Base-by-base conservation (phyloP, 2,329 filamentous ascomycete species). In the Grosmannia serpens region DNA sequence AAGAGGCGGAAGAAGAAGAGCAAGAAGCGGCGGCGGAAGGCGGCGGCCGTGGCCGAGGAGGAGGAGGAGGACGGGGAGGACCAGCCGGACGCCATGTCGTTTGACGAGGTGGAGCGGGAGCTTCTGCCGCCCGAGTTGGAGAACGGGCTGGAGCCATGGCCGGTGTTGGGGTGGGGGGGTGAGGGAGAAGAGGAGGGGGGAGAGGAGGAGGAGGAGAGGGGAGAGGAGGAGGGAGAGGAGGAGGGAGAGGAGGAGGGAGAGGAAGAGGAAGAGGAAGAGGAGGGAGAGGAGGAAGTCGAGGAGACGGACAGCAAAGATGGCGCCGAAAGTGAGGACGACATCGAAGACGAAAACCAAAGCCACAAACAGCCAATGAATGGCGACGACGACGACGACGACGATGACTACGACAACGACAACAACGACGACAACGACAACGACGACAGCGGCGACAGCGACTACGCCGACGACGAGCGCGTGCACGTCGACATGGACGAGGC, bases 401-500 rank as follows among this genome's bases (percentile, higher is more conserved):
- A n/a, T 31, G 47, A 47, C 2, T 52, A 41, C 0, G 31, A 57
- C 13, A 57, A 62, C 8, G 59, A 60, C 15, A n/a, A 22, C 9
- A 13, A 26, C 17, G 20, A 22, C 27, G 22, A 41, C 15, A 41
- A 59, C 44, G 26, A 33, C 27, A 31, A 46, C 15, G 44, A 53
- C 22, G 31, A 54, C 20, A 22, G 9, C 7, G 33, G 53, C 20
- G 47, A 38, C 4, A 58, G 59, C 7, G n/a, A 10, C 20, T 5
- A 24, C 27, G 22, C 54, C 15, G 2, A 33, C 2, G 9, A 24
- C 2, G 29, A 26, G 20, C 57, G 56, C 44, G 50, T 62, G 26
- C 60, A 65, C 9, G 58, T 44, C 7, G 77, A 80, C 62, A 65
- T 69, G 17, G 67, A 72, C 26, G 78, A 80, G 62, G 63, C 77